Evolutionary conservation across 805 yeast genomes (phyloP).

Genomic region (Barnettozyma siamensis): DNA sequence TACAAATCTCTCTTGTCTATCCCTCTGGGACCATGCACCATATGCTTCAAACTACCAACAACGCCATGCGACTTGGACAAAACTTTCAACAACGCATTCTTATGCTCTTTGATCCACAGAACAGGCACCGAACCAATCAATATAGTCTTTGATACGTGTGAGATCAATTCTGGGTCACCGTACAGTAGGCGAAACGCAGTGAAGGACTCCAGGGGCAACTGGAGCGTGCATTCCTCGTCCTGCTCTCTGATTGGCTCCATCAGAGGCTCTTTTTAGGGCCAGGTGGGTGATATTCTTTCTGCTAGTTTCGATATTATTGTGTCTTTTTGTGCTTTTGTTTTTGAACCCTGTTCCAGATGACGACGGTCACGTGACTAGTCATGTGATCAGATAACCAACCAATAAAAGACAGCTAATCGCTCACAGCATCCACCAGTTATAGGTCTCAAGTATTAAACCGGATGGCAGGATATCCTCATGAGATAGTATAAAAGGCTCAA

Average conservation of each 20-base stretch:
- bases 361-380: no score
- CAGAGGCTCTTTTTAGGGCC: not conserved
- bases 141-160: conserved; percentile 40
- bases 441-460: no score
- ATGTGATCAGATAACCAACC: no score
- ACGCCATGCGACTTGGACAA: conserved; percentile 10
- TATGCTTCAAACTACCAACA: conserved; percentile 7
- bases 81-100: conserved; percentile 21
- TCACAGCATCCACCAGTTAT: no score
- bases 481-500: no score
- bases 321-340: no score
- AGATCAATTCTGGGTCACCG: conserved; percentile 42
- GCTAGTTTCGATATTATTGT: not conserved
- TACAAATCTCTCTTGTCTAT: not conserved
- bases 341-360: no score
- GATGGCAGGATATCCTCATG: no score
- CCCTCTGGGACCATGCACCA: not conserved
- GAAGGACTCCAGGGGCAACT: conserved; percentile 47
- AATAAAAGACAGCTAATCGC: no score
- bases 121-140: conserved; percentile 56
- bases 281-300: not conserved
- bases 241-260: not conserved
- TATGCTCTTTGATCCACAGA: conserved; percentile 43
- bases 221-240: not conserved
- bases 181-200: conserved; percentile 56